A percentile compares a stretch with the other conserved stretches of the same genome.
These are phyloP conservation scores for Wickerhamomyces bisporus DNA, from an alignment of 805 yeast genomes.

Conservation along the genomic window DNA sequence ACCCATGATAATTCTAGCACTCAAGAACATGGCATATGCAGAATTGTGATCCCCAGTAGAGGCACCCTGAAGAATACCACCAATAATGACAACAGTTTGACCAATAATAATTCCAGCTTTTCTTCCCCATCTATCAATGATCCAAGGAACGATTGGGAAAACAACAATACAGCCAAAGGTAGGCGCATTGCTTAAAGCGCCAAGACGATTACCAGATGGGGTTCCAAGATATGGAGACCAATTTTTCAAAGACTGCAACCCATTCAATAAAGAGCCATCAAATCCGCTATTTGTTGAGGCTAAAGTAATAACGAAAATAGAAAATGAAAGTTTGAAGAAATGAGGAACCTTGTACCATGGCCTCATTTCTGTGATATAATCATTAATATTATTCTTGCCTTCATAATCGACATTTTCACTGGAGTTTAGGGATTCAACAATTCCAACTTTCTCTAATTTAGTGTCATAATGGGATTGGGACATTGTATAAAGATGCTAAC, in stretches of 20 bases:
- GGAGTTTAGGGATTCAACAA: conserved; percentile 51
- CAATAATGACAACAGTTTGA: conserved; percentile 15
- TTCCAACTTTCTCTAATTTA: too few relatives aligned
- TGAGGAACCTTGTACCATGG: conserved; percentile 33
- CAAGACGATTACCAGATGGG: conserved; percentile 34
- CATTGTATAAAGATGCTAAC: too few relatives aligned
- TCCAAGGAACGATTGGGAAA: conserved; percentile 23
- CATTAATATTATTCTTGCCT: conserved; percentile 3
- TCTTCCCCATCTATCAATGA: conserved; percentile 39
- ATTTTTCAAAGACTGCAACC: conserved; percentile 35
- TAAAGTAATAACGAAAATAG: conserved; percentile 37
- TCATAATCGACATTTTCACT: too few relatives aligned
- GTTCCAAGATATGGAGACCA: conserved; percentile 36
- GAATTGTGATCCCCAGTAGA: conserved; percentile 29
- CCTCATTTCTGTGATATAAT: conserved; percentile 10
- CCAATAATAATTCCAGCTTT: conserved; percentile 20
- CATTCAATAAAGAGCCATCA: conserved; percentile 46
- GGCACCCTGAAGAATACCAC: conserved; percentile 22
- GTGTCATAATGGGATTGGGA: too few relatives aligned
- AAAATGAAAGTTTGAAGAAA: conserved; percentile 30
- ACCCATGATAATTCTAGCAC: conserved; percentile 41
- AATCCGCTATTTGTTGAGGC: conserved; percentile 43
- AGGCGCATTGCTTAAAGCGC: conserved; percentile 36
- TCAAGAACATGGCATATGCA: conserved; percentile 15
- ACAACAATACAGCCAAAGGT: conserved; percentile 35